Evolutionary conservation across 176 grass and related monocot species (phyloP), one percentile per base, ranked within the genome.

Genomic region (Pharus latifolius): DNA sequence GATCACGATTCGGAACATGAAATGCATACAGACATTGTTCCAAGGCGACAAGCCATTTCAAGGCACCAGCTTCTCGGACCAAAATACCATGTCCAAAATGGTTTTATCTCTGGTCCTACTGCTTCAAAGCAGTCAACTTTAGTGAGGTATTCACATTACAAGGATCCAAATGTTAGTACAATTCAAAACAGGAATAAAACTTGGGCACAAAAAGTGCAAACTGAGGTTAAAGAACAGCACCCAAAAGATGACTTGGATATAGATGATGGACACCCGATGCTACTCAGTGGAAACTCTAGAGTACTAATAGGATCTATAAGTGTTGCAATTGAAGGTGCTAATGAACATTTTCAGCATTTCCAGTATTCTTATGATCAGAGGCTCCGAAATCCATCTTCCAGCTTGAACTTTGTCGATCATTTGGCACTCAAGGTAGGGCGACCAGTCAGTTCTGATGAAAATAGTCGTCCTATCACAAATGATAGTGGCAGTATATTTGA

Each of bases 271-370:
- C 50, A 64, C 5, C 64, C 52, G 31, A 50, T 30, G 24, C 30
- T 33, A 69, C 40, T 46, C 22, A 38, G 37, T 47, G 83, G 86
- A 50, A 81, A 55, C 24, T 81, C 84, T 11, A 56, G 68, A 46
- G 63, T 98, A 54, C 75, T 98, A 40, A 93, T 98, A 73, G 94
- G 94, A 66, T 98, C 94, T 42, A 90, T 98, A 56, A 85, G 78
- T 75, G 78, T 98, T 7, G 62, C 81, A 34, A 83, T 98, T 58
- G 70, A 85, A 76, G 77, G 69, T 19, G 33, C 38, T 18, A 61
- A 52, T 44, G 23, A 52, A 31, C 53, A 27, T 49, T 74, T 19
- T 11, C 55, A 63, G 6, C 44, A 48, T 14, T 18, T 14, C 1
- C 6, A 19, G 17, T 24, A 24, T 67, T 52, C 42, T 53, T 70